These are phyloP conservation scores for Fraxinus greggii DNA, from an alignment of 305 asterid species.

Conservation along the genomic window DNA sequence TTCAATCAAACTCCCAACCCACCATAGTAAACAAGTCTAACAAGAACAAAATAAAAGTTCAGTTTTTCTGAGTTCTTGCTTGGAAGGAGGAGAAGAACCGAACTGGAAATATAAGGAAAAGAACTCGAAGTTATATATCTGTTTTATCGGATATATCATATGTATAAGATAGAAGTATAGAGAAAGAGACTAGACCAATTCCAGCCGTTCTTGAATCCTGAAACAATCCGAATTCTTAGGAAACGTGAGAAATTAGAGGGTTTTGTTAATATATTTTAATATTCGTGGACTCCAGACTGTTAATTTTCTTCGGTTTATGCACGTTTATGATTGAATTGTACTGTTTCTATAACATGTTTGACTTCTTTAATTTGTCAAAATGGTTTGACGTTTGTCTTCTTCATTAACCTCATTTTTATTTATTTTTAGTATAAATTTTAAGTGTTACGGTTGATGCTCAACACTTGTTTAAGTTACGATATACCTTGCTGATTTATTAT, in stretches of 20 bases:
- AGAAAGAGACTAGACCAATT: neutral
- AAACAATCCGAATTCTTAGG: neutral
- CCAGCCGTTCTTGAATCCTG: neutral
- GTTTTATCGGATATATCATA: neutral
- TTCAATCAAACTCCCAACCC: neutral
- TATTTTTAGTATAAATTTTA: no score
- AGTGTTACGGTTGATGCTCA: neutral
- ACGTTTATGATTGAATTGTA: neutral
- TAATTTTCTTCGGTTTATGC: neutral
- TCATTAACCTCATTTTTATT: neutral
- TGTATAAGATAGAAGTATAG: neutral
- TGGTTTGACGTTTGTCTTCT: neutral
- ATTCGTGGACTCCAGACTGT: neutral
- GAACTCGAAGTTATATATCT: neutral
- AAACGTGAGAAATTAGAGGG: neutral
- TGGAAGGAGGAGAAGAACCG: neutral
- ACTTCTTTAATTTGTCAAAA: neutral
- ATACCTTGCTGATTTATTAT: no score
- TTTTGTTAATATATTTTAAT: neutral
- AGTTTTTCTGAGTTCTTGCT: neutral
- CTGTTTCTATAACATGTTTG: neutral
- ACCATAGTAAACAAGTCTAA: neutral
- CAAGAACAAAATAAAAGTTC: neutral
- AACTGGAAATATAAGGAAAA: neutral
- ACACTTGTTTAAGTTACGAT: neutral